Evolutionary conservation across 352 stramenopile species (phyloP), one percentile per base, ranked within the genome.

Genomic region (Phytophthora tubulina): DNA sequence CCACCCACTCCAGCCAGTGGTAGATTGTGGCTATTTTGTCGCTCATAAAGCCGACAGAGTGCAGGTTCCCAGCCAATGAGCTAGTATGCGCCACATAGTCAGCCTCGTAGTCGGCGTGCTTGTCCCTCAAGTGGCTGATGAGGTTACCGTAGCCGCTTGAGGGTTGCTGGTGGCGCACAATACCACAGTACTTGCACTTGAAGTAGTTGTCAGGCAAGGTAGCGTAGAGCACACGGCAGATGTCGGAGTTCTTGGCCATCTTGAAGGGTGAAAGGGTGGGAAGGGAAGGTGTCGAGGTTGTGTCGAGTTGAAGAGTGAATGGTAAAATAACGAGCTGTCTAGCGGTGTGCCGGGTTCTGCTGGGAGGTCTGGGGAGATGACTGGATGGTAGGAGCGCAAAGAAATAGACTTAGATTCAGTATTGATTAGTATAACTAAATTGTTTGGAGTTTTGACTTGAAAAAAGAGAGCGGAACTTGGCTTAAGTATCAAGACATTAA

Each of bases 181-280:
- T 36, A 3, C 36, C 59, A 30, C 48, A 67, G 36, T 52, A 52
- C 21, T 58, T 67, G 46, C 14, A 59, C 38, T 59, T 46, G 14
- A 54, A 60, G 49, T 61, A 48, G 60, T 54, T 9, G 39, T 61
- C 49, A 4, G 45, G 33, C 2, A 44, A 4, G 21, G 45, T 4
- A 17, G 10, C 45, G 21, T 50, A 65, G 33, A 57, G 36, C 13
- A 39, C 21, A 17, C 58, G 36, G 46, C 21, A 58, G 21, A 66
- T 58, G 58, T 66, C 36, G 45, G 35, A 31, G 6, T 66, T 58
- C 33, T 41, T 65, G 57, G 57, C 1, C 44, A 64, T 64, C 8
- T 4, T 48, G 15, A 41, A 11, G 36, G 11, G 36, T 27, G 1
- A 27, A 27, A 27, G 21, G 21, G 21, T 27, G 21, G 21, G 21